Evolutionary conservation across 31 red algal genomes (phyloP), one percentile per base, ranked within the genome.

Genomic region (Odonthalia washingtoniensis): DNA sequence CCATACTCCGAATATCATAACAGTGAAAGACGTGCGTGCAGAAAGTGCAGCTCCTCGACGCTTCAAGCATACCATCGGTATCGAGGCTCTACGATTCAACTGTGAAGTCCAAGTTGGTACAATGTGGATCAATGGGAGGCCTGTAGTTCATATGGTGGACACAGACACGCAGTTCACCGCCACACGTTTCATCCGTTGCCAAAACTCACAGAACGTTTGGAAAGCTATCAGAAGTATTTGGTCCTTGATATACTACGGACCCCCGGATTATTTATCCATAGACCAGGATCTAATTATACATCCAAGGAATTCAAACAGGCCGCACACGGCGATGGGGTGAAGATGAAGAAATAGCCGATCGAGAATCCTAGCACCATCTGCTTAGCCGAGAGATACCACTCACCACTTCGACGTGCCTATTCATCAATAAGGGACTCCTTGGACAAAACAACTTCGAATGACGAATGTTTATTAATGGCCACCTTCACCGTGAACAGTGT

Each of bases 231-330:
- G 46, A 0, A 33, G 77, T 1, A 80, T 45, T 18, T 93, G 70
- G 77, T 66, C 57, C 3, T 57, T 35, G 2, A 0, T 86, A 1
- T 86, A 86, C 64, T 66, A 62, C 16, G 72, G 81, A 44, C 89
- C 89, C 6, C 90, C 83, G 3, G 75, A 87, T 0, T 77, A 81
- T 83, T 36, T 93, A 12, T 67, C 49, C 39, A 70, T 87, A 36
- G 75, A 93, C 45, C 90, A 87, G 82, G 83, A 3, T 74, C 62
- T 73, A 81, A 86, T 30, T 83, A 87, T 32, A 49, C 80, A 36
- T 82, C 90, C n/a, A 65, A 65, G 42, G 65, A 77, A 44, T 81
- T 83, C 4, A 2, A 4, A 17, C 60, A 40, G 4, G 31, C 14
- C 0, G 68, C 83, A 5, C 45, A 39, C 37, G 53, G 68, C n/a